These are phyloP conservation scores for Teunomyces cretensis DNA, from an alignment of 805 yeast genomes.

Conservation along the genomic window DNA sequence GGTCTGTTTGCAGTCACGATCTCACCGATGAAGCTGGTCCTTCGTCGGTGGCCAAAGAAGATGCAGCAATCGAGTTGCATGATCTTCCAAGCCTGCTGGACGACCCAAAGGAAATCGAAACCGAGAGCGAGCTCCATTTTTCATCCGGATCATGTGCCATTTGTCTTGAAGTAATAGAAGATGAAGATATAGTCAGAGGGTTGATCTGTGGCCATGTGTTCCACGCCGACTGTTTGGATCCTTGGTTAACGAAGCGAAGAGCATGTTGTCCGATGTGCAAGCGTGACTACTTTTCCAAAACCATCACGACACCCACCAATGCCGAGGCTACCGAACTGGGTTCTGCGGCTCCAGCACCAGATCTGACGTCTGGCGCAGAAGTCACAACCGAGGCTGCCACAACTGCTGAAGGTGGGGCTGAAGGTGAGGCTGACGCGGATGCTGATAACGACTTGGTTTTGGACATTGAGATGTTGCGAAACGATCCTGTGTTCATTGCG, in stretches of 20 bases:
- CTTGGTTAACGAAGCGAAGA: slow-evolving; percentile 73
- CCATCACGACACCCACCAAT: neutral
- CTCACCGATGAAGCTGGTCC: neutral
- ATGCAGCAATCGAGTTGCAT: neutral
- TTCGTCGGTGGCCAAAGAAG: neutral
- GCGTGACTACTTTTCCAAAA: slow-evolving; percentile 52
- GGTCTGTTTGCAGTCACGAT: neutral
- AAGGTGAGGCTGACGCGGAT: slow-evolving; percentile 1
- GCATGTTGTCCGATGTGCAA: slow-evolving; percentile 88
- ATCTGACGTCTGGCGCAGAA: neutral
- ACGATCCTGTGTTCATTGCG: slow-evolving; percentile 36
- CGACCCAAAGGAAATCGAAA: slow-evolving; percentile 1
- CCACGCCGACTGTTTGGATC: slow-evolving; percentile 76
- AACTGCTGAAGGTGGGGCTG: neutral
- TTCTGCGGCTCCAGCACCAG: neutral
- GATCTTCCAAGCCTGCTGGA: slow-evolving; percentile 1
- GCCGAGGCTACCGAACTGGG: neutral
- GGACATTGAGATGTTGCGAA: slow-evolving; percentile 34
- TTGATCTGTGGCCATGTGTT: slow-evolving; percentile 81
- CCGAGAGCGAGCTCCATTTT: slow-evolving; percentile 41
- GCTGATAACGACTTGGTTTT: slow-evolving; percentile 13
- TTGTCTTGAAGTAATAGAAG: slow-evolving; percentile 66
- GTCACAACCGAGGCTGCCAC: too few species aligned
- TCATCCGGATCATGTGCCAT: slow-evolving; percentile 76
- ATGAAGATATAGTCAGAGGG: slow-evolving; percentile 66